These are phyloP conservation scores for Termitomyces sp. DNA, from an alignment of 768 basidiomycete genomes.

Conservation along the genomic window DNA sequence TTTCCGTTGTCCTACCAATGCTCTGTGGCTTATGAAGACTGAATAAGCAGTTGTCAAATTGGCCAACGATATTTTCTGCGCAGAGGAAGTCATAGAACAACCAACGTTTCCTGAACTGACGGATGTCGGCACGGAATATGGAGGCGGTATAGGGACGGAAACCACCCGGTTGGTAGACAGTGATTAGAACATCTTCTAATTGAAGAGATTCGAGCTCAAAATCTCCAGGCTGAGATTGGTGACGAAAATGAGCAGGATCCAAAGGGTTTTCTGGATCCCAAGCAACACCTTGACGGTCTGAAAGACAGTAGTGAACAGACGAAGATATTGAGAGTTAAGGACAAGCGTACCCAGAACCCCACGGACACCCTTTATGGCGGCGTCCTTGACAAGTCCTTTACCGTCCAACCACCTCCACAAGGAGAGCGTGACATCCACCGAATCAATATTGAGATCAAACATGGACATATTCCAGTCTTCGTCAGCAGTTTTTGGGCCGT, in stretches of 20 bases:
- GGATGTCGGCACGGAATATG: constrained; percentile 90
- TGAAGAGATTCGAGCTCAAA: constrained; percentile 89
- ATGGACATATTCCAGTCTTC: constrained; percentile 76
- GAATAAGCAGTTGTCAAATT: constrained; percentile 96
- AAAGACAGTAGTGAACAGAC: constrained; percentile 1
- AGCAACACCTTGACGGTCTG: constrained; percentile 82
- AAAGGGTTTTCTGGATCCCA: constrained; percentile 83
- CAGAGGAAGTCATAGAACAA: constrained; percentile 90
- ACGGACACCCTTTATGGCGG: constrained; percentile 89
- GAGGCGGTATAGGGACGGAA: constrained; percentile 91
- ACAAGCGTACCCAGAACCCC: constrained; percentile 74
- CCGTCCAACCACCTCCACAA: constrained; percentile 92
- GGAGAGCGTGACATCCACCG: constrained; percentile 92
- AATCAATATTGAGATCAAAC: constrained; percentile 92
- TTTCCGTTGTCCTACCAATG: constrained; percentile 85
- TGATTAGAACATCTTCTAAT: constrained; percentile 89
- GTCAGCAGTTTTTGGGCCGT: constrained; percentile 16
- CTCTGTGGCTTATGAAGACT: constrained; percentile 96
- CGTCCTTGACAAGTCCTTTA: constrained; percentile 87
- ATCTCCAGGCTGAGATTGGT: constrained; percentile 68
- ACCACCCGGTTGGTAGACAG: constrained; percentile 87
- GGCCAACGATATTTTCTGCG: constrained; percentile 96
- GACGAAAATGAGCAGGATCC: constrained; percentile 78
- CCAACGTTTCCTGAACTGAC: constrained; percentile 86
- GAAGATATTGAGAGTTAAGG: background rate